Evolutionary conservation across 1,284 basidiomycete species (phyloP), one percentile per base, ranked within the genome.

Genomic region (Rhodotorula sp.): DNA sequence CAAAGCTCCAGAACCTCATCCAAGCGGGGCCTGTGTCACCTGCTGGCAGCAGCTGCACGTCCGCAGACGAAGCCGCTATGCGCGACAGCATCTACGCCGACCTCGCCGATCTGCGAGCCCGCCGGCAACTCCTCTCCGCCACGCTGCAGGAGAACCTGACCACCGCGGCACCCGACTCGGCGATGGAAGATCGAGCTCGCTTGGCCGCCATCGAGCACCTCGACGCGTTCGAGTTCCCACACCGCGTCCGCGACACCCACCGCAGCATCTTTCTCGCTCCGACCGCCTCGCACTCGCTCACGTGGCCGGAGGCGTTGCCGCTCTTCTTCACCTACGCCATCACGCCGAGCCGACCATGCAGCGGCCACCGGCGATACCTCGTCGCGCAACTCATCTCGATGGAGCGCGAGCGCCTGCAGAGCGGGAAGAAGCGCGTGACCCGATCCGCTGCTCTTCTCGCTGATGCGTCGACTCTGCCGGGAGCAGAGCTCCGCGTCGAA

Each of bases 281-380:
- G 16, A 10, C n/a, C 46, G 3, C 60, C 1, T 4, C 21, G n/a
- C 34, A 20, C 10, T 31, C 54, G 15, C 49, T 68, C n/a, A 5
- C 49, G 5, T 62, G 74, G 20, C 6, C 43, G 3, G 26, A 49
- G 48, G 70, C 69, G 3, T 62, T 76, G 10, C 66, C 68, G 4
- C 59, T 74, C 54, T 43, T 77, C 58, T 75, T 75, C 62, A 73
- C 69, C 48, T 77, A 71, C 71, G 51, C 69, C 5, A 71, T 71
- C 3, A 69, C 68, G 1, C 56, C 70, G 0, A 66, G 67, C 8
- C 73, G 75, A 1, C 26, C 60, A 0, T 49, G 43, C 12, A 69
- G 67, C 1, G 34, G 51, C 1, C 73, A 76, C 39, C 64, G 75
- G 5, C 64, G 68, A 0, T 71, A 67, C 60, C 64, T 65, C 57